Base-by-base conservation (phyloP, 2,329 filamentous ascomycete genomes). In the Trichothecium sympodiale region DNA sequence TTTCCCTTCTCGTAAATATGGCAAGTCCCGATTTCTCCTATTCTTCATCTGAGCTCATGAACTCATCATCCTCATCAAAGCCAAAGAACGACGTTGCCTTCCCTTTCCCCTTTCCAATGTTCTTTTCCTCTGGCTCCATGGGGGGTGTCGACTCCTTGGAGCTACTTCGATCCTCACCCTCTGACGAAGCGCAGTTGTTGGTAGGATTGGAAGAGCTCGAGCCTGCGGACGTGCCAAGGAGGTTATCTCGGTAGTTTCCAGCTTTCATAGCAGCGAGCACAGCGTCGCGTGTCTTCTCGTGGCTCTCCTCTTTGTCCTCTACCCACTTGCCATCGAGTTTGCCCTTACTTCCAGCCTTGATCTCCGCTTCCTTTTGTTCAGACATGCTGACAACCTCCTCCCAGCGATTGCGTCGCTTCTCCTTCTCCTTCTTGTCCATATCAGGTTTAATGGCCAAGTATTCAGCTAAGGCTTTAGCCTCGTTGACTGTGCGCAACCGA, bases 391-490 rank as follows among this genome's bases (percentile, higher is more conserved):
- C 81, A 37, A 96, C 82, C 51, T 88, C 75, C 56, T 94, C 80
- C 86, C 87, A 94, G 33, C 88, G 68, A 57, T 83, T 77, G 31
- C 83, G 73, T 33, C 87, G 75, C 59, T 83, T 81, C 54, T 95
- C 88, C 51, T 87, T 89, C 56, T 96, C 87, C 53, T 85, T 85
- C 59, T 81, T 79, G 43, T 95, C 91, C 89, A 98, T 95, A 41
- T 95, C 89, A 0, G 93, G 91, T 55, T 96, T 95, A 46, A 94
- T 83, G 3, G 88, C 86, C 2, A 96, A 71, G 51, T 95, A 96
- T 55, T 96, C 88, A 0, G 93, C 91, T 15, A 98, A 67, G 2
- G 86, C 84, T 59, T 98, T 98, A 25, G 91, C 91, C 56, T 98
- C 91, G 27, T 83, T 89, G 18, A 96, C 85, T 3, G 91, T 96